phyloP scores from a whole-genome alignment of 108 stramenopile species.

The Thalassiosira profunda region DNA sequence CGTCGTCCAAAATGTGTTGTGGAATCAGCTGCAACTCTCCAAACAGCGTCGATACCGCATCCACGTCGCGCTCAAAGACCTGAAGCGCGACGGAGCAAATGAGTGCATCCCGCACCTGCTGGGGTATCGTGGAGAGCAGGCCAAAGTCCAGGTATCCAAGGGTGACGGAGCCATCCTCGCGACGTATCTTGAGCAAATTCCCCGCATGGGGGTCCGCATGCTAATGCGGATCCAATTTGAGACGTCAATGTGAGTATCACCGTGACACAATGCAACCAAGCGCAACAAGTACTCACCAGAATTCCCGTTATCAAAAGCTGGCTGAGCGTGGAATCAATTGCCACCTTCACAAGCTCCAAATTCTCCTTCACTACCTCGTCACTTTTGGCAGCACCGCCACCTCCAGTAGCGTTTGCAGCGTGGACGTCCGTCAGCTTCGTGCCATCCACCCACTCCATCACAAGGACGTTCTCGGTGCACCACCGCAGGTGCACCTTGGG shows the following conservation, averaged over 20 bases:
- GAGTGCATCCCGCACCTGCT: slow-evolving; percentile 70
- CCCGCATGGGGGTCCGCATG: slow-evolving; percentile 86
- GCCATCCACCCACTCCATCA: slow-evolving; percentile 76
- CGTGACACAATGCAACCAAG: too few species aligned
- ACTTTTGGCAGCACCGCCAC: slow-evolving; percentile 6
- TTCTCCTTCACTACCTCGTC: slow-evolving; percentile 47
- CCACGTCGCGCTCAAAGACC: slow-evolving; percentile 67
- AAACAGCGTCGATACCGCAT: slow-evolving; percentile 75
- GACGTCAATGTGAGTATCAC: too few species aligned
- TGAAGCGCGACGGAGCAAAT: slow-evolving; percentile 79
- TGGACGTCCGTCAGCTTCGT: slow-evolving; percentile 53
- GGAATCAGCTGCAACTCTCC: slow-evolving; percentile 78
- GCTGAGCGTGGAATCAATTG: slow-evolving; percentile 76
- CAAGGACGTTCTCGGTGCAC: slow-evolving; percentile 66
- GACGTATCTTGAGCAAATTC: slow-evolving; percentile 68
- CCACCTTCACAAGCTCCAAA: slow-evolving; percentile 61
- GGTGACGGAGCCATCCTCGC: slow-evolving; percentile 21
- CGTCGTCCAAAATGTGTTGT: slow-evolving; percentile 54
- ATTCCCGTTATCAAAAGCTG: slow-evolving; percentile 79
- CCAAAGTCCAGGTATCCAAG: slow-evolving; percentile 86
- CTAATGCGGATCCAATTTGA: too few species aligned
- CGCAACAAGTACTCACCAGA: too few species aligned
- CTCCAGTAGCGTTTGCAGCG: background rate
- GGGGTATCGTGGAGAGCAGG: slow-evolving; percentile 62
- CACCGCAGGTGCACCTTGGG: slow-evolving; percentile 55